Evolutionary conservation across 2,329 filamentous ascomycete genomes (phyloP).

Genomic region (Cryphonectria radicalis): DNA sequence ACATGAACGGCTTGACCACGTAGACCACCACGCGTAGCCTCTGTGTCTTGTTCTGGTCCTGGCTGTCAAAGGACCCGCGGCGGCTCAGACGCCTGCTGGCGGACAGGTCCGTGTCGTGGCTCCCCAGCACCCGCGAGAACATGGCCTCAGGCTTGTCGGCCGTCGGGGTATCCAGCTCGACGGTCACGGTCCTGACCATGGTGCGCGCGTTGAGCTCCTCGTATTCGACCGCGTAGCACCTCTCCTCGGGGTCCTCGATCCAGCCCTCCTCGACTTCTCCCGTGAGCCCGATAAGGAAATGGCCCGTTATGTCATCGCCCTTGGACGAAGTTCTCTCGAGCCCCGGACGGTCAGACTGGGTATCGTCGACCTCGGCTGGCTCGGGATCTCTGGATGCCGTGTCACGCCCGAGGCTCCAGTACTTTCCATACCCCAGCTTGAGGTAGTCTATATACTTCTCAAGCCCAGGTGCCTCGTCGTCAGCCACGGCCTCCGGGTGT

Average conservation of each 20-base stretch:
- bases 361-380: constrained; percentile 21
- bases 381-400: constrained; percentile 11
- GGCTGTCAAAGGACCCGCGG: constrained; percentile 44
- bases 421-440: constrained; percentile 70
- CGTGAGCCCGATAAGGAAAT: constrained; percentile 70
- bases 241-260: constrained; percentile 38
- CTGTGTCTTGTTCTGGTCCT: constrained; percentile 58
- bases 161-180: constrained; percentile 60
- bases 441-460: constrained; percentile 66
- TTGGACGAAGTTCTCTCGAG: constrained; percentile 18
- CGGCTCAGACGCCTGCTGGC: constrained; percentile 21
- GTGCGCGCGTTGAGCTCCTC: constrained; percentile 57
- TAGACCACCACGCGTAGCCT: constrained; percentile 74
- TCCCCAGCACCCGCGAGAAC: constrained; percentile 51
- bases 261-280: constrained; percentile 62
- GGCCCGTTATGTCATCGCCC: constrained; percentile 40
- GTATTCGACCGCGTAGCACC: constrained; percentile 35
- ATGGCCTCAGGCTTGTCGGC: constrained; percentile 48
- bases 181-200: constrained; percentile 66
- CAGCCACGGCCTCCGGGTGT: neutral
- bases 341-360: constrained; percentile 12
- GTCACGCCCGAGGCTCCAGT: constrained; percentile 55
- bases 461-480: constrained; percentile 45
- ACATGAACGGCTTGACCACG: constrained; percentile 75
- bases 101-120: constrained; percentile 39